These are phyloP conservation scores for Phaffia rhodozyma DNA, from an alignment of 1,284 basidiomycete species.

Conservation along the genomic window DNA sequence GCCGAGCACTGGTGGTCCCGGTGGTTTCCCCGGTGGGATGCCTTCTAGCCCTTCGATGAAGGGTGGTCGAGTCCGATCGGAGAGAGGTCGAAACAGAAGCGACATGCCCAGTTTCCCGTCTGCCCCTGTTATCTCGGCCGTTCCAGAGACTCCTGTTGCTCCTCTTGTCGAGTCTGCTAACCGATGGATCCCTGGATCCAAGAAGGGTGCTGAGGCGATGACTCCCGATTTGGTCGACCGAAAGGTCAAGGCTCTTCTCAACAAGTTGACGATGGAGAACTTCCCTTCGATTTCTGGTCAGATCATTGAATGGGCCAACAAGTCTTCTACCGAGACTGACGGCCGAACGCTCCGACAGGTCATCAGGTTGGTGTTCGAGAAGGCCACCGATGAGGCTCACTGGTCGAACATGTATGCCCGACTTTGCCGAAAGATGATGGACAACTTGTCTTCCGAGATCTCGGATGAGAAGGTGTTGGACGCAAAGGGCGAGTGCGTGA, in stretches of 20 bases:
- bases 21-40: constrained; percentile 20
- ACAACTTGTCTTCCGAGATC: constrained; percentile 70
- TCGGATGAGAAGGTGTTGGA: constrained; percentile 72
- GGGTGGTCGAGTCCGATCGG: constrained; percentile 22
- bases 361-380: constrained; percentile 91
- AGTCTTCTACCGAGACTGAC: constrained; percentile 80
- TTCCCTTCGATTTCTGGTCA: constrained; percentile 91
- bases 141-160: constrained; percentile 44
- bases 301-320: constrained; percentile 90
- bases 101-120: constrained; percentile 27
- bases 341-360: constrained; percentile 89
- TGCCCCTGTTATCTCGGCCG: constrained; percentile 19
- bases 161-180: constrained; percentile 68
- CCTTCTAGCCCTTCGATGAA: constrained; percentile 23
- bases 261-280: constrained; percentile 94
- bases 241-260: constrained; percentile 85
- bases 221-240: constrained; percentile 76
- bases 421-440: constrained; percentile 87
- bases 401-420: constrained; percentile 97
- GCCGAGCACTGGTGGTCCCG: constrained; percentile 50
- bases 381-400: constrained; percentile 87
- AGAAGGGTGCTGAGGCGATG: constrained; percentile 44
- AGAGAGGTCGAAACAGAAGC: constrained; percentile 32
- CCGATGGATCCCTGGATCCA: constrained; percentile 54
- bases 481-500: constrained; percentile 63